A percentile compares a stretch with the other conserved stretches of the same genome.
These are phyloP conservation scores for Hypoxylon intermedium DNA, from an alignment of 495 filamentous ascomycete species.

Conservation along the genomic window DNA sequence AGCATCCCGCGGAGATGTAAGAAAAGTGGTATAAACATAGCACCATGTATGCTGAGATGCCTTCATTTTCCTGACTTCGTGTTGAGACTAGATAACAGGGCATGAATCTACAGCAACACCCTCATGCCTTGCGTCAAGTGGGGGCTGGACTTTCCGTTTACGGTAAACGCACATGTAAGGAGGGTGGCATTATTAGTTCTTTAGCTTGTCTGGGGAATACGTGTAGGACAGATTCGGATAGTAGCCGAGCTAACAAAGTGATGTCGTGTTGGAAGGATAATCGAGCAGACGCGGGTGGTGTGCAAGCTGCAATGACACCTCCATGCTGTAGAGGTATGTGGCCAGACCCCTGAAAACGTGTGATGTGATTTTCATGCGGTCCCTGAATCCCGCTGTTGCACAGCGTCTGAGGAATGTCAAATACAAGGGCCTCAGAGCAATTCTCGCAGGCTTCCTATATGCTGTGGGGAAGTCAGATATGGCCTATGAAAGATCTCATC, in stretches of 20 bases:
- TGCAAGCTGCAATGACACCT: conserved; percentile 17
- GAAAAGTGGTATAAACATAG: not conserved
- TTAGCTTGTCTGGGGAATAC: not conserved
- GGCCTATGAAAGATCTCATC: not conserved
- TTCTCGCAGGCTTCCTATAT: not conserved
- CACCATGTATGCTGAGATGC: not conserved
- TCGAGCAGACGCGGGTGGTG: conserved; percentile 10
- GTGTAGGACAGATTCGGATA: conserved; percentile 17
- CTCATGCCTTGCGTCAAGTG: conserved; percentile 11
- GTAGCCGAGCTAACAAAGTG: conserved; percentile 10
- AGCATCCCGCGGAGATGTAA: not conserved
- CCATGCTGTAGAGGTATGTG: not conserved
- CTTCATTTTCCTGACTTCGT: not conserved
- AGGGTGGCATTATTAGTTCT: conserved; percentile 23
- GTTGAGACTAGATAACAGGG: not conserved
- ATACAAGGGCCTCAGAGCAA: not conserved
- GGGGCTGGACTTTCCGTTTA: conserved; percentile 16
- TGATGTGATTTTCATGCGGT: conserved; percentile 25
- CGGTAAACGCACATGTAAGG: conserved; percentile 13
- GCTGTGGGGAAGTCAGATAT: not conserved
- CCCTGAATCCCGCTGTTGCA: conserved; percentile 20
- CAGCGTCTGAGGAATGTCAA: conserved; percentile 5
- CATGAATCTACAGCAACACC: not conserved
- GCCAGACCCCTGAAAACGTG: conserved; percentile 16
- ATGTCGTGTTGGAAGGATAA: not conserved